A percentile compares a stretch with the other conserved stretches of the same genome.
Conservation (phyloP, 257 asterid genomes). For the Nicotiana obtusifolia region DNA sequence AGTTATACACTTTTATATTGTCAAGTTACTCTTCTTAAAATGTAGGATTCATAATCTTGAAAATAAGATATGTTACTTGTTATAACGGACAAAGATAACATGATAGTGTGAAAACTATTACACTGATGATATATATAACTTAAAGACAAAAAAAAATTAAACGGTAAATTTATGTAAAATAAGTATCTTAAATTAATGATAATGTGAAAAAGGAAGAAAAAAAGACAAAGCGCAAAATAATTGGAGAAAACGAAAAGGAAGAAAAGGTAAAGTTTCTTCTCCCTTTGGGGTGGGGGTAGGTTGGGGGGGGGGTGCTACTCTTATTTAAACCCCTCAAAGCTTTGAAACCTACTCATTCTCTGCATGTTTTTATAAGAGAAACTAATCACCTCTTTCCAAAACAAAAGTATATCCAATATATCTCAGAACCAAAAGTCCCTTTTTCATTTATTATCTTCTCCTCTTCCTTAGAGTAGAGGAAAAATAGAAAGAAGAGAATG, state of each 20-base stretch:
- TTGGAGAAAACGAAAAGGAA: neutral
- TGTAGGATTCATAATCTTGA: no score
- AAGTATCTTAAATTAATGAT: neutral
- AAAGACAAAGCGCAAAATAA: neutral
- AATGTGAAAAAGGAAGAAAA: neutral
- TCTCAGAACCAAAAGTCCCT: neutral
- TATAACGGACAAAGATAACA: no score
- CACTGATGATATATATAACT: no score
- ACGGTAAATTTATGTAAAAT: neutral
- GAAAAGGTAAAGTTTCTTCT: slow-evolving; percentile 1
- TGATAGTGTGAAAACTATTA: no score
- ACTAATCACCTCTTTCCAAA: neutral
- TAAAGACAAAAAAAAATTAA: neutral
- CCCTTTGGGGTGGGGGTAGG: neutral
- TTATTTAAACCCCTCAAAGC: neutral
- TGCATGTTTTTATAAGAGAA: neutral
- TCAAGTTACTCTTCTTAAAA: no score
- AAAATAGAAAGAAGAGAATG: neutral
- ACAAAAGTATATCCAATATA: no score
- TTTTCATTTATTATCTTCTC: neutral
- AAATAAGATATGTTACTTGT: no score
- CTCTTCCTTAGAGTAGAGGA: neutral
- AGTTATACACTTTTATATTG: no score
- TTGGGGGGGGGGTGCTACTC: neutral
- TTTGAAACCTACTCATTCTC: neutral